Base-by-base conservation (phyloP, 768 basidiomycete species). In the Phylloporus rhodoxanthus region DNA sequence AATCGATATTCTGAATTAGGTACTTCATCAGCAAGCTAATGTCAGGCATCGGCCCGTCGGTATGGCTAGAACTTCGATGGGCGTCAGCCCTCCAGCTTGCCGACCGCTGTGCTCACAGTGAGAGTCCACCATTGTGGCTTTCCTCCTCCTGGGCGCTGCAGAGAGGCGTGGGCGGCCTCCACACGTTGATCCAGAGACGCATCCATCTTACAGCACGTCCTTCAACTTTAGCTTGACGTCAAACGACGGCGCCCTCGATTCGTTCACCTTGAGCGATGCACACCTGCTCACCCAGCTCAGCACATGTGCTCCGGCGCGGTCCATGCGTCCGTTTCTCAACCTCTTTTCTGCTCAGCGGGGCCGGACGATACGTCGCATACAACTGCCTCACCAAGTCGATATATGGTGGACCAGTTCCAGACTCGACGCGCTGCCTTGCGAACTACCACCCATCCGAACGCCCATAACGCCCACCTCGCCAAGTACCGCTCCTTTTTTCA, bases 351-450 rank as follows among this genome's bases (percentile, higher is more conserved):
- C 29, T 25, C 30, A 32, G 30, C 30, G 30, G 1, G 13, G 30
- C 30, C 6, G 14, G 11, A 32, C 6, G 13, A 32, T 11, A 14
- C 9, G 30, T 32, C 26, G 26, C 26, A 32, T 11, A 44, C 34
- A 71, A 69, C 2, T 73, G 73, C 50, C 59, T 69, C 30, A 72
- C 69, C 1, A 63, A 68, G 23, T 72, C 5, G 72, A 73, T 42
- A 73, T 73, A 39, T 73, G 70, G 68, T 73, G 71, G 72, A 72
- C 72, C 2, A 70, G 72, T 5, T 73, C 72, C 3, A 67, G 71
- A 25, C 65, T 73, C 21, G 49, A 63, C 19, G 42, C 61, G 26
- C 62, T 73, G 6, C 63, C 70, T 4, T 0, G 50, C 1, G 39
- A 47, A 15, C 54, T 74, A 2, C 72, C 72, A 0, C 23, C 54